These are phyloP conservation scores for Isabelozyma gotoi DNA, from an alignment of 805 yeast species.

Conservation along the genomic window DNA sequence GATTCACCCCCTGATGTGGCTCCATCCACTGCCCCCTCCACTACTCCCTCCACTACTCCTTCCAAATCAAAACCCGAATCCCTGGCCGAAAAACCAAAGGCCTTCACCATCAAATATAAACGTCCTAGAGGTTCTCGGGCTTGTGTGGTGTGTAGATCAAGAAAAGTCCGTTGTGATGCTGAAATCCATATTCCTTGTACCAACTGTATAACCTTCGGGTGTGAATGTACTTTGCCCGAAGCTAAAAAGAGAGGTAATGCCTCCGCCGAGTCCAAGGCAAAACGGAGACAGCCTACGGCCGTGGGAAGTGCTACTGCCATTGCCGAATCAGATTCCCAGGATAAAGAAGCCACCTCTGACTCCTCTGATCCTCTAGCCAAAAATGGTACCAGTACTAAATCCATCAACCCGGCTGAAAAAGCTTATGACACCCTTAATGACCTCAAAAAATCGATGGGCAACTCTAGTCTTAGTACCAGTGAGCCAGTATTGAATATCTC, in stretches of 20 bases:
- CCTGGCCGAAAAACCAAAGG: conserved; percentile 35
- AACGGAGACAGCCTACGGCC: conserved; percentile 8
- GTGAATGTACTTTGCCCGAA: conserved; percentile 70
- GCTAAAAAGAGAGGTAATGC: conserved; percentile 44
- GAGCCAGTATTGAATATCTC: conserved; percentile 44
- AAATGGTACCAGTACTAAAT: no score
- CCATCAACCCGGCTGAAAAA: background rate
- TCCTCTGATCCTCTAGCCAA: no score
- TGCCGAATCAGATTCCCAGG: conserved; percentile 3
- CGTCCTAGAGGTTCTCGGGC: conserved; percentile 69
- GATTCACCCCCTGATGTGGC: no score
- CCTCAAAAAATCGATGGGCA: background rate
- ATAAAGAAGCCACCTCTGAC: background rate
- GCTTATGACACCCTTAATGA: background rate
- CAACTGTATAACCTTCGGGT: conserved; percentile 69
- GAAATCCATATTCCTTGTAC: conserved; percentile 48
- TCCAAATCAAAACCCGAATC: background rate
- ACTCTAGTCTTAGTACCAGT: conserved; percentile 8
- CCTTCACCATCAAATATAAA: conserved; percentile 47
- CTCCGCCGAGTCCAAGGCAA: conserved; percentile 14
- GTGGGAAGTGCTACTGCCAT: background rate
- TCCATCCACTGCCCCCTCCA: no score
- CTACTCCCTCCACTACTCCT: no score
- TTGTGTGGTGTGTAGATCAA: conserved; percentile 72
- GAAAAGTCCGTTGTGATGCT: conserved; percentile 82